Evolutionary conservation across 1,284 basidiomycete genomes (phyloP).

Genomic region (Clitocybe nebularis): DNA sequence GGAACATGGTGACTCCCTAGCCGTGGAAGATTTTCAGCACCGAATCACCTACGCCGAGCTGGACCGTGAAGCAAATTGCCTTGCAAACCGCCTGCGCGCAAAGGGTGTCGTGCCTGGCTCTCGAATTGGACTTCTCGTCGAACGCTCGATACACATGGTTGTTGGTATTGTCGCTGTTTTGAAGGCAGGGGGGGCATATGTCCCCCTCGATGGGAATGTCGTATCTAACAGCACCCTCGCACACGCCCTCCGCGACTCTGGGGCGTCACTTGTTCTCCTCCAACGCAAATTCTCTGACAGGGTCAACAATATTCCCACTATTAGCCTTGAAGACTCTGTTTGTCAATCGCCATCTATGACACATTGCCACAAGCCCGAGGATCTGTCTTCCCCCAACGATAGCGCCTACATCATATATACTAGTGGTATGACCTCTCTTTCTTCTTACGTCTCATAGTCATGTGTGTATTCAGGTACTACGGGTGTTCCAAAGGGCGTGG

Average conservation of each 20-base stretch:
- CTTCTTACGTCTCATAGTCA: background rate
- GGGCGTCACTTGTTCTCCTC: conserved; percentile 39
- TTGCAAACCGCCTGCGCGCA: conserved; percentile 41
- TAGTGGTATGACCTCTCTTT: conserved; percentile 50
- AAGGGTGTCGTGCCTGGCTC: conserved; percentile 42
- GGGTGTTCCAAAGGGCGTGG: conserved; percentile 55
- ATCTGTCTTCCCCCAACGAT: conserved; percentile 37
- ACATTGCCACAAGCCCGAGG: conserved; percentile 34
- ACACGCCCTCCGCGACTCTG: conserved; percentile 48
- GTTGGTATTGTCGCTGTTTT: conserved; percentile 51
- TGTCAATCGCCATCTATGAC: conserved; percentile 19
- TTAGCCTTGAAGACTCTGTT: conserved; percentile 44
- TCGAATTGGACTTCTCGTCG: conserved; percentile 50
- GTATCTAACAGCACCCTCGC: conserved; percentile 51
- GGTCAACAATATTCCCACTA: conserved; percentile 25
- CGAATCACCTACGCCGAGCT: conserved; percentile 49
- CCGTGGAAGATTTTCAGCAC: conserved; percentile 47
- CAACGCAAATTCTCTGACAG: conserved; percentile 44
- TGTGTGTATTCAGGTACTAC: conserved; percentile 45
- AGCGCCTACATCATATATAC: conserved; percentile 60
- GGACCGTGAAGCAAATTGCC: conserved; percentile 42
- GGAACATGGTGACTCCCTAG: conserved; percentile 37
- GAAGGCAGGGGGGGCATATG: conserved; percentile 55
- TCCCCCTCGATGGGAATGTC: conserved; percentile 54
- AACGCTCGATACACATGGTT: conserved; percentile 52